Conservation (phyloP, 805 yeast species). For the Diddensiella transvaalensis region DNA sequence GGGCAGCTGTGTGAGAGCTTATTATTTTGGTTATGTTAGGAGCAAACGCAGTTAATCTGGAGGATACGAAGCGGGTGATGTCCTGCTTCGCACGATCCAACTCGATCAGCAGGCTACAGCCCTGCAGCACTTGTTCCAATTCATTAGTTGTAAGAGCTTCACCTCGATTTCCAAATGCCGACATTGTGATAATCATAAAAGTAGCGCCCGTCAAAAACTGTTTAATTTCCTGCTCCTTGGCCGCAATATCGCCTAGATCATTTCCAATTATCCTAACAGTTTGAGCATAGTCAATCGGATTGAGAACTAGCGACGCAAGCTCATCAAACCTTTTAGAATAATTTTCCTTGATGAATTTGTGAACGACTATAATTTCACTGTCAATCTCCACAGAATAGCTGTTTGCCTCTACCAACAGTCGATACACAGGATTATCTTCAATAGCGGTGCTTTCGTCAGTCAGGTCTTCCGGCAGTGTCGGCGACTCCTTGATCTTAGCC, state of each 20-base stretch:
- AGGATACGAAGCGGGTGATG: conserved; percentile 53
- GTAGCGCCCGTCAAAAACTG: conserved; percentile 57
- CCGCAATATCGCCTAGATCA: conserved; percentile 33
- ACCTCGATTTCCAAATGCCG: conserved; percentile 52
- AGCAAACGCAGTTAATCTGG: conserved; percentile 56
- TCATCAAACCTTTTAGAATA: conserved; percentile 70
- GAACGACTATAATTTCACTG: conserved; percentile 50
- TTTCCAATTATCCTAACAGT: conserved; percentile 51
- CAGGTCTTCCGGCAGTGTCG: not conserved
- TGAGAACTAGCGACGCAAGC: conserved; percentile 56
- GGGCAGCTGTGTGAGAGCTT: conserved; percentile 71
- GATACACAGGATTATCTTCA: conserved; percentile 42
- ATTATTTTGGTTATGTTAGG: conserved; percentile 76
- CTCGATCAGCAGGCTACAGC: conserved; percentile 46
- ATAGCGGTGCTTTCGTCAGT: conserved; percentile 12
- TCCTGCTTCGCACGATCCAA: conserved; percentile 42
- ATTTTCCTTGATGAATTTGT: conserved; percentile 46
- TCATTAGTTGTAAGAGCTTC: conserved; percentile 33
- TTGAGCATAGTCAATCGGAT: conserved; percentile 59
- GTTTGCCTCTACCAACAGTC: conserved; percentile 53
- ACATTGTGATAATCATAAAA: conserved; percentile 67
- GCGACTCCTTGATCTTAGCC: conserved; percentile 11
- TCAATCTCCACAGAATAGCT: conserved; percentile 51
- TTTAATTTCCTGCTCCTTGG: conserved; percentile 33
- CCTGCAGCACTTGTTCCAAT: conserved; percentile 38